A percentile compares a stretch with the other conserved stretches of the same genome.
phyloP scores from a whole-genome alignment of 192 early-diverging fungal species.

The Lobosporangium transversale region DNA sequence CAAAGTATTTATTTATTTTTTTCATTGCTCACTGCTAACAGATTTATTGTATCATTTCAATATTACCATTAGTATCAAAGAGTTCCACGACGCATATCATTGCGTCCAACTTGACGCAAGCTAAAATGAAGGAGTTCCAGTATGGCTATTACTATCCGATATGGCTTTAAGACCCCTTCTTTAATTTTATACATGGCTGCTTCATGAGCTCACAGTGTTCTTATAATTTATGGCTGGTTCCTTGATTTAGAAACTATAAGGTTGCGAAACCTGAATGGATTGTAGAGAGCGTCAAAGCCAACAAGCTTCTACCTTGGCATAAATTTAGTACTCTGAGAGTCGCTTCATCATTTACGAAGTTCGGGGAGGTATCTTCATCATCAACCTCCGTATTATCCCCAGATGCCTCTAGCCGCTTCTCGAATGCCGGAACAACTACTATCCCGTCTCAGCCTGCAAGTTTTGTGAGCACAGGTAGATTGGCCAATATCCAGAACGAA shows the following conservation, averaged over 20 bases:
- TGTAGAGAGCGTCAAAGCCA: conserved; percentile 69
- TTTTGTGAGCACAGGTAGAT: too few relatives aligned
- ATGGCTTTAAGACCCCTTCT: too few relatives aligned
- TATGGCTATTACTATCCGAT: conserved; percentile 13
- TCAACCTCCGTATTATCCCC: conserved; percentile 1
- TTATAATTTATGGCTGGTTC: too few relatives aligned
- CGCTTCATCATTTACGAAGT: conserved; percentile 13
- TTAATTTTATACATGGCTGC: neutral
- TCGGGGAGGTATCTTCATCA: conserved; percentile 11
- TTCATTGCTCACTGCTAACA: neutral
- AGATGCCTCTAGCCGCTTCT: neutral
- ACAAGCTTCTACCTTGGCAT: conserved; percentile 73
- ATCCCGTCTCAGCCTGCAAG: too few relatives aligned
- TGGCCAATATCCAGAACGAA: neutral
- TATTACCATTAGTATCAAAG: conserved; percentile 72
- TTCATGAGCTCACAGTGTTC: too few relatives aligned
- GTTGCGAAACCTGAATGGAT: conserved; percentile 84
- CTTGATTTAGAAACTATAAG: conserved; percentile 69
- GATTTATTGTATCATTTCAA: too few relatives aligned
- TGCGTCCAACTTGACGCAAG: conserved; percentile 69
- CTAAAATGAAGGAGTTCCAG: conserved; percentile 74
- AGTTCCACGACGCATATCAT: conserved; percentile 73
- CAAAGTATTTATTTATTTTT: neutral
- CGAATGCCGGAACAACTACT: neutral
- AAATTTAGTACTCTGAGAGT: conserved; percentile 59